Evolutionary conservation across 148 eudicot species (phyloP), one percentile per base, ranked within the genome.

Genomic region (Pharnaceum exiguum): DNA sequence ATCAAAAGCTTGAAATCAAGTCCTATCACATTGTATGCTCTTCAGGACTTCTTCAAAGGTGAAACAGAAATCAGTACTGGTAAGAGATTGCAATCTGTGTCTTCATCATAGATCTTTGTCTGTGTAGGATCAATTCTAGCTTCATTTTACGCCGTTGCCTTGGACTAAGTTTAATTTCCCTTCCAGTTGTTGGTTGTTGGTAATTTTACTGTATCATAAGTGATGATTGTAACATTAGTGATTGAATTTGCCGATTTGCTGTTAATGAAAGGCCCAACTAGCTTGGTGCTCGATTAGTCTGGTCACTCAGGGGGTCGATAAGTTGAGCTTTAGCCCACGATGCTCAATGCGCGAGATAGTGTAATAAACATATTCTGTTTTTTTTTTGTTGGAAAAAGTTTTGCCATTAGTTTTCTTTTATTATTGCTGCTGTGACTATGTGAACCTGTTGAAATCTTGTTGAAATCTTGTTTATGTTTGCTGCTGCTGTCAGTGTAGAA

Each of bases 41-140:
- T 94, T 33, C 99, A 94, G 74, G 99, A 94, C 44, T 94, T 89
- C 72, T 94, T 89, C 50, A 59, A 51, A 51, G 57, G 38, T 38
- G 67, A 51, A 11, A 59, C 65, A 17, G 76, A 53, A 59, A 36
- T 39, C 5, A 66, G 32, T 26, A 62, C 48, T 7, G 27, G 26
- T 5, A 67, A 67, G 67, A 75, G 12, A 5, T 57, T 84, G 75
- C 86, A 77, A 50, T 67, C 88, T 42, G 79, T 60, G 19, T 70
- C 86, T 35, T 75, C 76, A 33, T 36, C 69, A 46, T 47, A 51
- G 16, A 10, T 8, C 0, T 9, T 2, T 8, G 21, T 44, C 36
- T 3, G 44, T 51, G 42, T 44, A 59, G 59, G 68, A 56, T 55
- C 51, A 40, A 63, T 25, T 49, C 64, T 23, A 21, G 13, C 36